Conservation (phyloP, 441 rosid species). For the Oxalis stricta region DNA sequence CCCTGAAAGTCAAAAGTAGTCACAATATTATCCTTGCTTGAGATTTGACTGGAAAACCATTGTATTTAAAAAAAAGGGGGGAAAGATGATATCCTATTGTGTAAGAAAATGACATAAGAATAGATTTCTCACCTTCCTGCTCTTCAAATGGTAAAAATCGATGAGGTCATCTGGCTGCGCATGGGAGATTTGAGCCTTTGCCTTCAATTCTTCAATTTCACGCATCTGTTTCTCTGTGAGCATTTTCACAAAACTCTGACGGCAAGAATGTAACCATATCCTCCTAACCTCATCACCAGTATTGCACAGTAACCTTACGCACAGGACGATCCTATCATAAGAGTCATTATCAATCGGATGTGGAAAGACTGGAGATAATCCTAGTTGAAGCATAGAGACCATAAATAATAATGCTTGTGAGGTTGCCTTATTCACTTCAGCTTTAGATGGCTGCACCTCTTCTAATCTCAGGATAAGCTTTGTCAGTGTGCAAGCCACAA, state of each 20-base stretch:
- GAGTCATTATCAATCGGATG: slow-evolving; percentile 83
- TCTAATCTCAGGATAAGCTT: slow-evolving; percentile 81
- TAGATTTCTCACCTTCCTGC: slow-evolving; percentile 52
- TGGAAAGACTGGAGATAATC: slow-evolving; percentile 68
- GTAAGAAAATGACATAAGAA: neutral
- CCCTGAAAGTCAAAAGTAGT: slow-evolving; percentile 36
- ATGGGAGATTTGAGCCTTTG: slow-evolving; percentile 72
- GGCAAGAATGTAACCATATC: slow-evolving; percentile 79
- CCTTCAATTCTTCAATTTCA: slow-evolving; percentile 74
- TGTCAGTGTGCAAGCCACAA: slow-evolving; percentile 70
- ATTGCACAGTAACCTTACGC: slow-evolving; percentile 57
- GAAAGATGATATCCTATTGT: too few species aligned
- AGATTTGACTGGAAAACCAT: too few species aligned
- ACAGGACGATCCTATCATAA: slow-evolving; percentile 57
- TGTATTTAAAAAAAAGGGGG: too few species aligned
- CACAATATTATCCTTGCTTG: neutral
- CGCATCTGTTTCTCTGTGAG: slow-evolving; percentile 74
- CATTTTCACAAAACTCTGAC: slow-evolving; percentile 81
- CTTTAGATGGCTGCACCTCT: slow-evolving; percentile 71
- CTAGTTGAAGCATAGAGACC: slow-evolving; percentile 73
- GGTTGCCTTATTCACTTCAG: slow-evolving; percentile 58
- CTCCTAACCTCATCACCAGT: slow-evolving; percentile 64
- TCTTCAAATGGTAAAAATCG: slow-evolving; percentile 85
- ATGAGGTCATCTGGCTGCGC: slow-evolving; percentile 92
- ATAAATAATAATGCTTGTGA: slow-evolving; percentile 55